Evolutionary conservation across 2,329 filamentous ascomycete genomes (phyloP).

Genomic region (Aspergillus sp.): DNA sequence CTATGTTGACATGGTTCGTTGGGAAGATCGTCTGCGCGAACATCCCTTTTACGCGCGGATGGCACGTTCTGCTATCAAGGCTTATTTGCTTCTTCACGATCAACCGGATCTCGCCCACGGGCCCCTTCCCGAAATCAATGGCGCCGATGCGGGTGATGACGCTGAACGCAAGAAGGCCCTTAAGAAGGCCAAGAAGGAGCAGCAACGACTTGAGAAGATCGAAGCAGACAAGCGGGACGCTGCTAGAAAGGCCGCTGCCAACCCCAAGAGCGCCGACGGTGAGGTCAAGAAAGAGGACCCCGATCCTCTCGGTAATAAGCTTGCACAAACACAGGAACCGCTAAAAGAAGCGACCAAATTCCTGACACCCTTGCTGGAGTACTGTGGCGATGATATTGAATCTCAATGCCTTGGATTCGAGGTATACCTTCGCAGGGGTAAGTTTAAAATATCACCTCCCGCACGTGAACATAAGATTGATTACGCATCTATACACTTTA

Average conservation of each 20-base stretch:
- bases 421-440: slow-evolving; percentile 81
- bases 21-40: slow-evolving; percentile 88
- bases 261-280: slow-evolving; percentile 56
- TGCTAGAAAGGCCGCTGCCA: slow-evolving; percentile 68
- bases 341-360: slow-evolving; percentile 87
- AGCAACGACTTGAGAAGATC: slow-evolving; percentile 70
- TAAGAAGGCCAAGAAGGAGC: slow-evolving; percentile 87
- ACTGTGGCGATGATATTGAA: slow-evolving; percentile 75
- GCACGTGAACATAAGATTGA: slow-evolving; percentile 25
- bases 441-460: slow-evolving; percentile 33
- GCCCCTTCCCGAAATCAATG: slow-evolving; percentile 50
- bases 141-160: slow-evolving; percentile 52
- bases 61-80: slow-evolving; percentile 74
- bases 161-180: slow-evolving; percentile 80
- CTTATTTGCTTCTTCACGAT: slow-evolving; percentile 79
- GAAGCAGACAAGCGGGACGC: slow-evolving; percentile 83
- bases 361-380: slow-evolving; percentile 75
- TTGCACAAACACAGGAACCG: slow-evolving; percentile 79
- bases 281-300: slow-evolving; percentile 83
- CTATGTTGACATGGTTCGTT: slow-evolving; percentile 93
- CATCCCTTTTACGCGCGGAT: slow-evolving; percentile 91
- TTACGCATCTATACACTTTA: slow-evolving; percentile 34
- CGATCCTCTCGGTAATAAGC: slow-evolving; percentile 78
- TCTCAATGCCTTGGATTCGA: slow-evolving; percentile 87
- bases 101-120: slow-evolving; percentile 67